A percentile compares a stretch with the other conserved stretches of the same genome.
phyloP scores from a whole-genome alignment of 352 stramenopile genomes.

The Globisporangium iwayamae region DNA sequence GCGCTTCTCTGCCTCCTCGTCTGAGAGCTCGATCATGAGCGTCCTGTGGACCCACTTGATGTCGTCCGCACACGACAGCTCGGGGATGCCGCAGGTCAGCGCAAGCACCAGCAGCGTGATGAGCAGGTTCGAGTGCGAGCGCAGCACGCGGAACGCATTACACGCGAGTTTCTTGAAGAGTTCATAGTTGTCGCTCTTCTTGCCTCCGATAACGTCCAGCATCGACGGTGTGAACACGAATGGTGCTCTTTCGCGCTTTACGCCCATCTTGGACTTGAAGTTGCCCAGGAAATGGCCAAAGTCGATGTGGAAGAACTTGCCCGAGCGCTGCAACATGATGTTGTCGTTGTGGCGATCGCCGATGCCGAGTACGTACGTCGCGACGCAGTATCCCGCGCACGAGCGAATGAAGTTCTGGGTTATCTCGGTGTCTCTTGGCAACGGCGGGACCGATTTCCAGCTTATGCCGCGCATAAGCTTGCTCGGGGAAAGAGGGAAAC shows the following conservation, averaged over 20 bases:
- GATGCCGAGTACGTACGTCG: conserved; percentile 92
- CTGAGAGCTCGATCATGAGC: conserved; percentile 71
- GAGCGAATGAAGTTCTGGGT: conserved; percentile 89
- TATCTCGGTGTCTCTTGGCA: conserved; percentile 38
- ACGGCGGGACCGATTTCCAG: conserved; percentile 12
- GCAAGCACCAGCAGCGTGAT: conserved; percentile 81
- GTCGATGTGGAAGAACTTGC: conserved; percentile 96
- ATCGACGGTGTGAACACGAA: conserved; percentile 93
- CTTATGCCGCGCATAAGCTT: conserved; percentile 32
- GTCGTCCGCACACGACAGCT: conserved; percentile 60
- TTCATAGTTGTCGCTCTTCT: conserved; percentile 69
- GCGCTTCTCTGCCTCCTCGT: conserved; percentile 51
- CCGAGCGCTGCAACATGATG: conserved; percentile 92
- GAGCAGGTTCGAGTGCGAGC: conserved; percentile 72
- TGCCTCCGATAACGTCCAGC: conserved; percentile 79
- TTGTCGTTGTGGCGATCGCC: conserved; percentile 95
- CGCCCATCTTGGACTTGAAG: conserved; percentile 92
- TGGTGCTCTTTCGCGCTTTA: conserved; percentile 87
- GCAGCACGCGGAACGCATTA: conserved; percentile 69
- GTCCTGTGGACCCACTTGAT: conserved; percentile 81
- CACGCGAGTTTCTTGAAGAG: conserved; percentile 69
- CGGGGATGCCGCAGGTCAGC: conserved; percentile 75
- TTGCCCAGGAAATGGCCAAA: conserved; percentile 96
- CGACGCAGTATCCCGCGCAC: conserved; percentile 91
- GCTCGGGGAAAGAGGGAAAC: conserved; percentile 50